phyloP scores from a whole-genome alignment of 2,329 filamentous ascomycete genomes.

The Exophiala dermatitidis region DNA sequence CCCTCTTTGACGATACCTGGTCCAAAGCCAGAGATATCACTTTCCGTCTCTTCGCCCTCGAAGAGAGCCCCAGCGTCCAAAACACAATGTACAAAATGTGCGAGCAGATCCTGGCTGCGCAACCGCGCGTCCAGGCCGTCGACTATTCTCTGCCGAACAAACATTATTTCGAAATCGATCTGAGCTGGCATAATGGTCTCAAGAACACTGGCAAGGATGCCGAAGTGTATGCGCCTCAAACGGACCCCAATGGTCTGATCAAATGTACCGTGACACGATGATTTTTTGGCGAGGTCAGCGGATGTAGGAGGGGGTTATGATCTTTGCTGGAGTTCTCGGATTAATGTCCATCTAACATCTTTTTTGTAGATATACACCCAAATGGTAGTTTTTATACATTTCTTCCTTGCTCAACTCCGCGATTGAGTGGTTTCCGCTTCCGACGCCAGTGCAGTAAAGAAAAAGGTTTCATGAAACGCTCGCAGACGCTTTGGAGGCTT shows the following conservation, averaged over 20 bases:
- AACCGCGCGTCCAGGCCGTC: constrained; percentile 63
- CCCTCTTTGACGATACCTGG: constrained; percentile 73
- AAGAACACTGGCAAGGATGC: constrained; percentile 95
- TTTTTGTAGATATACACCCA: constrained; percentile 10
- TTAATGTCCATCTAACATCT: neutral
- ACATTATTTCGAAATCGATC: constrained; percentile 96
- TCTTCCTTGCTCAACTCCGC: neutral
- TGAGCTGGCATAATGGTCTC: constrained; percentile 92
- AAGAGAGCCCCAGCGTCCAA: constrained; percentile 89
- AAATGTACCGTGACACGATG: constrained; percentile 67
- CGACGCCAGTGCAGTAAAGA: constrained; percentile 1
- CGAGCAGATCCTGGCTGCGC: constrained; percentile 70
- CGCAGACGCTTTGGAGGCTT: constrained; percentile 12
- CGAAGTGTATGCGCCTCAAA: constrained; percentile 90
- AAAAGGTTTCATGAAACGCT: constrained; percentile 3
- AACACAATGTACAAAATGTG: constrained; percentile 99
- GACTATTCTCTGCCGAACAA: constrained; percentile 91
- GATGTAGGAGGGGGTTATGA: no score
- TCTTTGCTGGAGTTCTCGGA: constrained; percentile 30
- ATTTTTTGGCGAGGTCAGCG: no score
- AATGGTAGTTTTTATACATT: constrained; percentile 17
- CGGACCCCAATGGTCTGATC: constrained; percentile 89
- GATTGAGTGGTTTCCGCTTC: neutral
- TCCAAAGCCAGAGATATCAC: constrained; percentile 72
- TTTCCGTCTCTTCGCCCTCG: constrained; percentile 82